Evolutionary conservation across 495 filamentous ascomycete species (phyloP), one percentile per base, ranked within the genome.

Genomic region (Terfezia claveryi): DNA sequence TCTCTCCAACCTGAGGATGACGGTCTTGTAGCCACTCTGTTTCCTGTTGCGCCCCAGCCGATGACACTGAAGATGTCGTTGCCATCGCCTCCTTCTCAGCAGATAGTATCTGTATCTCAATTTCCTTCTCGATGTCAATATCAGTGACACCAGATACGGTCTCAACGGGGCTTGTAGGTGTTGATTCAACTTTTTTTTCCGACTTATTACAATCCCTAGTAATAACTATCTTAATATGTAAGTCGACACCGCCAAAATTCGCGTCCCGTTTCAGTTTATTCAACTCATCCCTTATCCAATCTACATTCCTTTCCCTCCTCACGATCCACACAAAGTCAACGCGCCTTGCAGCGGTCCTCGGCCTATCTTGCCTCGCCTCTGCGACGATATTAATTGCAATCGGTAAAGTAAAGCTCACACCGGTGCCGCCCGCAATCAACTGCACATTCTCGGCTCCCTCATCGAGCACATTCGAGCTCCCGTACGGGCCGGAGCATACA

Each of bases 271-370:
- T 32, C 27, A 80, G 65, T 36, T 65, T 59, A 1, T 71, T 62
- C n/a, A 82, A 67, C 63, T 83, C 79, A 0, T 66, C 59, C 8
- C 64, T 58, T 17, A 83, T 63, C 79, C 80, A 83, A 20, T 65
- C 65, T 10, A 75, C 59, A 55, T 82, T 76, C 17, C 69, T 62
- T n/a, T 60, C 61, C 12, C 71, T 68, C 41, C 77, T 73, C 9
- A 81, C 66, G 8, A 76, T 74, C 80, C 79, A 83, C 36, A 80
- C 71, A 23, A 83, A 71, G 51, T 78, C 74, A 5, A 82, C 20
- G 3, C 44, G 20, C 44, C 44, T 49, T 49, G 14, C 58, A 32
- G 27, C 27, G 27, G 7, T 32, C 27, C 27, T 32, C 27, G 1
- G 27, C 23, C 62, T 61, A 4, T 63, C 56, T 53, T 55, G 54